Conservation (phyloP, 2,329 filamentous ascomycete genomes). For the Verticillium longisporum region DNA sequence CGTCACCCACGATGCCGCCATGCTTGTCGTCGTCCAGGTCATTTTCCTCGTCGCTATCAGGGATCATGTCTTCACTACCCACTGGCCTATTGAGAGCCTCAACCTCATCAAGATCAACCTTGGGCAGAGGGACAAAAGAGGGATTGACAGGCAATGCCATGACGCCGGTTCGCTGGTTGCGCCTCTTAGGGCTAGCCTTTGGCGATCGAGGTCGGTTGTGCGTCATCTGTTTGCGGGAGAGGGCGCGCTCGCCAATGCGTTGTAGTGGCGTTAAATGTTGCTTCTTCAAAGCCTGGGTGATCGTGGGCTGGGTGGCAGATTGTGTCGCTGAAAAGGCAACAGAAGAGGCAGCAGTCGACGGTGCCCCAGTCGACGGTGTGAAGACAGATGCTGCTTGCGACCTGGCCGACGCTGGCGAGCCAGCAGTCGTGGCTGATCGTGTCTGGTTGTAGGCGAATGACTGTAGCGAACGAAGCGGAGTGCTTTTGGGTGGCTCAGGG, state of each 20-base stretch:
- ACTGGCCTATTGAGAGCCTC: slow-evolving; percentile 38
- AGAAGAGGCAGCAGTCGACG: slow-evolving; percentile 36
- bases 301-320: slow-evolving; percentile 22
- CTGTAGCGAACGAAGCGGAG: slow-evolving; percentile 10
- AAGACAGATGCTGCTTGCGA: slow-evolving; percentile 28
- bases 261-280: slow-evolving; percentile 45
- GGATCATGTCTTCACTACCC: slow-evolving; percentile 52
- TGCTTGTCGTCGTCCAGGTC: slow-evolving; percentile 28
- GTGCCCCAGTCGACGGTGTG: slow-evolving; percentile 21
- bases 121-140: slow-evolving; percentile 47
- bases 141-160: slow-evolving; percentile 40
- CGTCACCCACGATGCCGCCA: slow-evolving; percentile 11
- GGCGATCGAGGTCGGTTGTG: slow-evolving; percentile 15
- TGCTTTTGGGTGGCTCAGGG: background rate
- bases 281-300: slow-evolving; percentile 30
- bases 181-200: slow-evolving; percentile 9
- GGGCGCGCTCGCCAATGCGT: slow-evolving; percentile 41
- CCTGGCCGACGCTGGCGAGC: slow-evolving; percentile 26
- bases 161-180: slow-evolving; percentile 17
- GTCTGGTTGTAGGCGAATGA: slow-evolving; percentile 17
- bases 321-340: slow-evolving; percentile 28
- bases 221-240: slow-evolving; percentile 20
- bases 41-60: slow-evolving; percentile 43
- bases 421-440: slow-evolving; percentile 18
- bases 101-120: slow-evolving; percentile 45